Evolutionary conservation across 345 rosid genomes (phyloP).

Genomic region (Angophora floribunda): DNA sequence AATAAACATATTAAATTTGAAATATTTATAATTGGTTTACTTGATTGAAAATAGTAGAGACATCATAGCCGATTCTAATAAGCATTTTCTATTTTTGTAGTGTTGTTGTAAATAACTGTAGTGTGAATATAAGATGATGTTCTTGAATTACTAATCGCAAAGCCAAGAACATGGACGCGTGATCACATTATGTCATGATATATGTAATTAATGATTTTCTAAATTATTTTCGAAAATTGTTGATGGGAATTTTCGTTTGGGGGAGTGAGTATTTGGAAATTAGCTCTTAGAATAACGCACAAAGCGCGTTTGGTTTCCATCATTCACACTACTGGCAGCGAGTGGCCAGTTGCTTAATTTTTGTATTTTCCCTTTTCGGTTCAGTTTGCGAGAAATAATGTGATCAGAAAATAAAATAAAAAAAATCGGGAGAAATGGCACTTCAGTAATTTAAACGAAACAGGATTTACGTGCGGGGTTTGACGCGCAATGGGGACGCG

Average conservation of each 20-base stretch:
- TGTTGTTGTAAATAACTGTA: background rate
- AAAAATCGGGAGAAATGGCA: background rate
- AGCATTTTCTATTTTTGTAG: background rate
- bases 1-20: too few relatives aligned
- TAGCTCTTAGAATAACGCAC: background rate
- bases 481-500: background rate
- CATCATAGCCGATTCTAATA: rapidly evolving
- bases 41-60: background rate
- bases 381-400: background rate
- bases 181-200: background rate
- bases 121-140: background rate
- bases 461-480: background rate
- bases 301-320: background rate
- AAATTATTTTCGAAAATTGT: background rate
- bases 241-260: background rate
- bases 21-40: background rate
- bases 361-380: background rate
- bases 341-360: background rate
- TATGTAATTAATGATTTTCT: background rate
- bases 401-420: background rate
- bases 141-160: rapidly evolving
- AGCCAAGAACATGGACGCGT: rapidly evolving
- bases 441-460: background rate
- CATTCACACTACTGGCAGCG: background rate
- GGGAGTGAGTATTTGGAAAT: background rate